Evolutionary conservation across 345 rosid species (phyloP).

Genomic region (Hibiscus syriacus): DNA sequence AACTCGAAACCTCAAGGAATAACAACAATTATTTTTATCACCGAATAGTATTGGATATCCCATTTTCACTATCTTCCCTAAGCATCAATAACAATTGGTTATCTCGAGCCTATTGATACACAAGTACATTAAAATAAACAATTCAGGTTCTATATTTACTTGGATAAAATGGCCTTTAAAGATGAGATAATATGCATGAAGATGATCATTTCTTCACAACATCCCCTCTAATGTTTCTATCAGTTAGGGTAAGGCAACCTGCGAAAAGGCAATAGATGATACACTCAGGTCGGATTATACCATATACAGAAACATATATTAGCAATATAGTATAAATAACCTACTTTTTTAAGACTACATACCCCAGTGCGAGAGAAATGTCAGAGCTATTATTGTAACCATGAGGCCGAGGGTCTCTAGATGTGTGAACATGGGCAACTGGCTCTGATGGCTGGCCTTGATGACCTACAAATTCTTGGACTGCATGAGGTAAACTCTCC

Average conservation of each 20-base stretch:
- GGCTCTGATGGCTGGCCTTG: slow-evolving; percentile 19
- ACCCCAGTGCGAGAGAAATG: slow-evolving; percentile 31
- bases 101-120: background rate
- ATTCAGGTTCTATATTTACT: background rate
- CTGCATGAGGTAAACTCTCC: background rate
- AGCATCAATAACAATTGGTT: too few relatives aligned
- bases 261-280: background rate
- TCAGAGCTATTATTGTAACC: slow-evolving; percentile 8
- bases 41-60: too few relatives aligned
- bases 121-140: background rate
- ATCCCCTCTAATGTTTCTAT: background rate
- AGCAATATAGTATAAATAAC: too few relatives aligned
- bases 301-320: too few relatives aligned
- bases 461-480: background rate
- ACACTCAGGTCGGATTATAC: background rate
- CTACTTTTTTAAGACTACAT: background rate
- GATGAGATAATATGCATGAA: background rate
- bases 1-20: too few relatives aligned
- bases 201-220: background rate
- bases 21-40: too few relatives aligned
- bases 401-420: slow-evolving; percentile 10
- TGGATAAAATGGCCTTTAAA: background rate
- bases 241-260: background rate
- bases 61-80: too few relatives aligned
- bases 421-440: slow-evolving; percentile 8